phyloP scores from a whole-genome alignment of 495 filamentous ascomycete species.

The Podospora tetraspora region DNA sequence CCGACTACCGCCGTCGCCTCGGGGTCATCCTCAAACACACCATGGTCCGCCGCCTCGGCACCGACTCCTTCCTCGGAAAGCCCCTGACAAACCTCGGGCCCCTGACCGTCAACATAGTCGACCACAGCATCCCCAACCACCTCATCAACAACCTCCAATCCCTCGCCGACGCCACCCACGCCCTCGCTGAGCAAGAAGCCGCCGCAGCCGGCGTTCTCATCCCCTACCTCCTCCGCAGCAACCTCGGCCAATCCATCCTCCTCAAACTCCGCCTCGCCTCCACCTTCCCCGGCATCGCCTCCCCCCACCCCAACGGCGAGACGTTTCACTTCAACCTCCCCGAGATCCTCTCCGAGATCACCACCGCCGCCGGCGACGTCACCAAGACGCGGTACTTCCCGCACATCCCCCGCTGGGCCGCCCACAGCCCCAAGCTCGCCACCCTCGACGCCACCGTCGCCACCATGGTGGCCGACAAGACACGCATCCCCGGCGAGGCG shows the following conservation, averaged over 20 bases:
- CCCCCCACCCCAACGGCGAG: not conserved
- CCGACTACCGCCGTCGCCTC: slow-evolving; percentile 17
- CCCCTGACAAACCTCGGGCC: slow-evolving; percentile 21
- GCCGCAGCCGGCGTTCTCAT: not conserved
- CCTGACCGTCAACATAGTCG: slow-evolving; percentile 23
- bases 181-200: not conserved
- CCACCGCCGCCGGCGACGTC: slow-evolving; percentile 4
- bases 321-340: slow-evolving; percentile 15
- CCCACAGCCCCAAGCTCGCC: slow-evolving; percentile 20
- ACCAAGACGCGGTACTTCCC: slow-evolving; percentile 13
- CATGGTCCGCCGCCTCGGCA: slow-evolving; percentile 27
- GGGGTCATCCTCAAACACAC: slow-evolving; percentile 13
- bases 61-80: slow-evolving; percentile 19
- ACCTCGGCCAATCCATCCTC: slow-evolving; percentile 10
- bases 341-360: slow-evolving; percentile 11
- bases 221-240: slow-evolving; percentile 7
- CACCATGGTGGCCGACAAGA: slow-evolving; percentile 12
- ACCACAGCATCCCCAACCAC: slow-evolving; percentile 16
- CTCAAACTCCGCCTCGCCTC: slow-evolving; percentile 22
- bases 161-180: slow-evolving; percentile 5
- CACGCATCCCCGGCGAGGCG: slow-evolving; percentile 8
- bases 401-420: slow-evolving; percentile 15
- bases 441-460: slow-evolving; percentile 10
- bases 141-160: not conserved
- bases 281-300: slow-evolving; percentile 21